Conservation (phyloP, 768 basidiomycete genomes). For the Amyloporia xantha region DNA sequence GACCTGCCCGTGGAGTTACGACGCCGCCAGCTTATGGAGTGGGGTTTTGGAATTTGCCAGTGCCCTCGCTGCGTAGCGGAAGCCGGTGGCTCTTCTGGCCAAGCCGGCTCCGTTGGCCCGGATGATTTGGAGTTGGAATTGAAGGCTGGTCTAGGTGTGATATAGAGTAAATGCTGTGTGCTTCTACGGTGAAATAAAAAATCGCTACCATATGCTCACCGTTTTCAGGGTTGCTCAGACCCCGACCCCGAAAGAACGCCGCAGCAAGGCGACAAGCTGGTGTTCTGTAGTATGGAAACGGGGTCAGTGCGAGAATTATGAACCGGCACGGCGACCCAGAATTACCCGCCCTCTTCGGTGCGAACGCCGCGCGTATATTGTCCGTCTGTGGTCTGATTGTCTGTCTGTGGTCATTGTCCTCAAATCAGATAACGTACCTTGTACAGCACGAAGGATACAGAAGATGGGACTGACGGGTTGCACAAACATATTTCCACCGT, state of each 20-base stretch:
- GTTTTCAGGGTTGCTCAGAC: background rate
- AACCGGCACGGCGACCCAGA: too few species aligned
- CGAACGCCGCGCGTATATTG: too few species aligned
- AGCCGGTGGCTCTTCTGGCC: slow-evolving; percentile 20
- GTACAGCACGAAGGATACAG: too few species aligned
- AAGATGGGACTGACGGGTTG: too few species aligned
- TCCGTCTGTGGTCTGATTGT: too few species aligned
- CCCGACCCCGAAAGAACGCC: background rate
- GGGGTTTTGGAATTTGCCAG: slow-evolving; percentile 69
- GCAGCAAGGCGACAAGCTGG: too few species aligned
- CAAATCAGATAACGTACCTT: too few species aligned
- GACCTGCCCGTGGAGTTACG: slow-evolving; percentile 38
- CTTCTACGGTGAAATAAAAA: background rate
- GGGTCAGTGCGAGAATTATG: too few species aligned
- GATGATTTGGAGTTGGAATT: slow-evolving; percentile 47
- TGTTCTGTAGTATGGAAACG: too few species aligned
- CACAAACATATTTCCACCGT: too few species aligned
- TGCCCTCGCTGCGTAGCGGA: slow-evolving; percentile 68
- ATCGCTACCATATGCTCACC: background rate
- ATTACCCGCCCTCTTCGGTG: too few species aligned
- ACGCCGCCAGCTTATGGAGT: slow-evolving; percentile 49
- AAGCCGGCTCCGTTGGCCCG: slow-evolving; percentile 1
- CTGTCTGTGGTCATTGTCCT: too few species aligned
- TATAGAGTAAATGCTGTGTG: slow-evolving; percentile 16
- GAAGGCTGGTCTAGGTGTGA: slow-evolving; percentile 57